Conservation (phyloP, 306 rosid genomes). For the Oemleria cerasiformis region DNA sequence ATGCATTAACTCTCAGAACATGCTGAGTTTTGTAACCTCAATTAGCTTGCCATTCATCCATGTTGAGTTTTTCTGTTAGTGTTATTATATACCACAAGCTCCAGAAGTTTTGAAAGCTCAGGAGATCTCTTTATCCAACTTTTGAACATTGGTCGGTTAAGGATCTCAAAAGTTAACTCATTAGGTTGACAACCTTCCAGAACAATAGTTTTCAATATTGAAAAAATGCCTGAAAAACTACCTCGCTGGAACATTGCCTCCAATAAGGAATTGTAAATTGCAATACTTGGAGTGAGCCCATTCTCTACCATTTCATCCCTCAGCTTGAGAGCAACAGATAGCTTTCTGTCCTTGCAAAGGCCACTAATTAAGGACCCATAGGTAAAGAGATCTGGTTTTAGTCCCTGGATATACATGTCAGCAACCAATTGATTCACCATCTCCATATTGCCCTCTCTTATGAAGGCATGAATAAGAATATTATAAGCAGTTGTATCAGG, state of each 20-base stretch:
- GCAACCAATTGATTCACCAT: conserved; percentile 19
- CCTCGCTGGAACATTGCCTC: conserved; percentile 24
- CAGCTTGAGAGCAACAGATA: conserved; percentile 27
- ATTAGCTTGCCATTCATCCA: conserved; percentile 11
- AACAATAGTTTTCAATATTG: conserved; percentile 25
- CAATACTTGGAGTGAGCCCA: conserved; percentile 29
- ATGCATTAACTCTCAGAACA: too few species aligned
- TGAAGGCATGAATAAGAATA: conserved; percentile 38
- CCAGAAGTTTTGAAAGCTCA: conserved; percentile 12
- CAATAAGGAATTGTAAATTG: conserved; percentile 30
- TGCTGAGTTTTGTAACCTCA: not conserved
- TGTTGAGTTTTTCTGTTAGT: too few species aligned
- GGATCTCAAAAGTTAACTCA: conserved; percentile 23
- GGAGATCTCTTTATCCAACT: conserved; percentile 25
- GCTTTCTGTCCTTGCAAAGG: conserved; percentile 33
- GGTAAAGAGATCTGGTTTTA: conserved; percentile 32
- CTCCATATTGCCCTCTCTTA: conserved; percentile 15
- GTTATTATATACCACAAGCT: not conserved
- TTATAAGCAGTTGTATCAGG: conserved; percentile 27
- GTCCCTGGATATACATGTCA: conserved; percentile 32
- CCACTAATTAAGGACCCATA: conserved; percentile 25
- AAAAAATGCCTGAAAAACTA: conserved; percentile 13
- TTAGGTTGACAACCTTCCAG: conserved; percentile 30
- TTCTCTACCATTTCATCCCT: conserved; percentile 30
- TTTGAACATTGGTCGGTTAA: conserved; percentile 13